Evolutionary conservation across 371 early-diverging fungal species (phyloP).

Genomic region (Basidiobolus meristosporus): DNA sequence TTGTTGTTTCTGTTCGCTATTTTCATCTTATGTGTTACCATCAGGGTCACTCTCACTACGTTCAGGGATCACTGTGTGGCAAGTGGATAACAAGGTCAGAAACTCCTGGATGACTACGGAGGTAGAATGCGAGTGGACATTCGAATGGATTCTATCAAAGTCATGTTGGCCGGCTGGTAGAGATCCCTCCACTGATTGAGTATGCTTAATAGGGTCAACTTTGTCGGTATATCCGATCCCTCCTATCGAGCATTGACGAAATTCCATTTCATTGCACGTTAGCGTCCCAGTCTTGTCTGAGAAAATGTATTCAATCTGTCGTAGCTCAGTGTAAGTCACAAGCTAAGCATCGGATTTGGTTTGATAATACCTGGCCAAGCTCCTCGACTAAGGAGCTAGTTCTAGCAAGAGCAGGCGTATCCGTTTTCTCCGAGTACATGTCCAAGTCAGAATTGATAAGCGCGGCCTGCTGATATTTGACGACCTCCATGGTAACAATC

Average conservation of each 20-base stretch:
- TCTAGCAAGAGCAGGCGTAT: constrained; percentile 67
- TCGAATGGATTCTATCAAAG: constrained; percentile 36
- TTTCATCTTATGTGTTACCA: no score
- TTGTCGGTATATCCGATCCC: constrained; percentile 57
- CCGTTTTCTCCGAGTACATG: constrained; percentile 66
- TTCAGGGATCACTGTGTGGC: constrained; percentile 96
- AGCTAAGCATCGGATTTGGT: neutral
- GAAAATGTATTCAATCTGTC: constrained; percentile 66
- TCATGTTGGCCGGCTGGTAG: constrained; percentile 39
- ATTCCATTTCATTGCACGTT: constrained; percentile 92
- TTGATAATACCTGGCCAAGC: constrained; percentile 46
- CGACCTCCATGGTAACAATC: constrained; percentile 85
- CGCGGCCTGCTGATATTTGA: constrained; percentile 60
- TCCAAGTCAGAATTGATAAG: constrained; percentile 71
- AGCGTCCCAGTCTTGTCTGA: constrained; percentile 91
- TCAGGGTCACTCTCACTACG: constrained; percentile 9
- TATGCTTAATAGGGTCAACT: constrained; percentile 10
- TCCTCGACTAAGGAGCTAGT: constrained; percentile 88
- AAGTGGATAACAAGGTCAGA: constrained; percentile 67
- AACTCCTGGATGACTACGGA: constrained; percentile 51
- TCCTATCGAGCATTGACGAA: constrained; percentile 65
- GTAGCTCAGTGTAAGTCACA: no score
- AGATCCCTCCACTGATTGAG: constrained; percentile 35
- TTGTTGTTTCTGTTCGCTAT: no score
- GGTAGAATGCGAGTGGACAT: constrained; percentile 34